Evolutionary conservation across 306 rosid genomes (phyloP), one percentile per base, ranked within the genome.

Genomic region (Arachis stenosperma): DNA sequence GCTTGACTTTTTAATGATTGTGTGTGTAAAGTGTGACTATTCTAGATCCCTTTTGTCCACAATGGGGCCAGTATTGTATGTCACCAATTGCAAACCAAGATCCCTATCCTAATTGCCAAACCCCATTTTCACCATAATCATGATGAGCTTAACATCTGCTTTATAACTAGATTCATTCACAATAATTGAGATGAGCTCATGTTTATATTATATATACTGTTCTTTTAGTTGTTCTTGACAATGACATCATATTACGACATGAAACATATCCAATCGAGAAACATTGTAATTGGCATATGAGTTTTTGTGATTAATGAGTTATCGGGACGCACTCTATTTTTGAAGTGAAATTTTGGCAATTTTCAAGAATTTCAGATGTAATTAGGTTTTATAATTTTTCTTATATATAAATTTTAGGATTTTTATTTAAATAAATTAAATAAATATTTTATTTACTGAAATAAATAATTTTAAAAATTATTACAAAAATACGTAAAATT

Each of bases 1-100:
- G 72, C 59, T 80, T 73, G 82, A 80, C 87, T 76, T 33, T 33
- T 33, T 72, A 13, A 76, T 69, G 74, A 74, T 57, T 76, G 79
- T 79, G 57, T 36, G 1, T 61, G 63, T 72, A 76, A 83, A 79
- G 79, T 48, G 71, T 47, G 72, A 57, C 69, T 72, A 79, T 68
- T 83, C 36, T 62, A 56, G 71, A 80, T 80, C 70, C 63, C 71
- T 62, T 33, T 53, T 56, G 63, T 76, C 57, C 62, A 76, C 37
- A 59, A n/a, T 73, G 72, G 80, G 77, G 64, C 58, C 81, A 5
- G 43, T 42, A 59, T 11, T 15, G 29, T 76, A 3, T 46, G 80
- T 78, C n/a, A 15, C 66, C 14, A 6, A 3, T 7, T 37, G 43
- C 62, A 43, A 41, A 75, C 61, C 37, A 2, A 33, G 4, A 54